phyloP scores from a whole-genome alignment of 345 rosid species.

The Salix dunnii region DNA sequence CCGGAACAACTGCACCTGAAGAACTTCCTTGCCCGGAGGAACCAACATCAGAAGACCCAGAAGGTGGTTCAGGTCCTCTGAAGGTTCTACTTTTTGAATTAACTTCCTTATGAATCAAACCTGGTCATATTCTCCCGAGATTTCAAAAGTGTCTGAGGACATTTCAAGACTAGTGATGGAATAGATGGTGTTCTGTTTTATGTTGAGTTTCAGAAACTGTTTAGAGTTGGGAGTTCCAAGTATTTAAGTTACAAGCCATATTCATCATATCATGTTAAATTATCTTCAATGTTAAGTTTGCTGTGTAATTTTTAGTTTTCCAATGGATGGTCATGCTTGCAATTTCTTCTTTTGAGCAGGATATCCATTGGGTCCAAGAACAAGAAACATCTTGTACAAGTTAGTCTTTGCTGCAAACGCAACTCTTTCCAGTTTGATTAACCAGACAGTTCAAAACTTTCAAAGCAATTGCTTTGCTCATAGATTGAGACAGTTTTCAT shows the following conservation, averaged over 20 bases:
- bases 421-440: background rate
- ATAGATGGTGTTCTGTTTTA: background rate
- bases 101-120: too few relatives aligned
- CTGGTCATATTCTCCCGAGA: background rate
- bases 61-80: conserved; percentile 46
- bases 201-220: background rate
- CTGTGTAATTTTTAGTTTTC: background rate
- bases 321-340: background rate
- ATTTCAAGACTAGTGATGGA: background rate
- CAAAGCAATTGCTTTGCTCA: background rate
- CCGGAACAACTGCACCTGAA: conserved; percentile 38
- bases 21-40: conserved; percentile 40
- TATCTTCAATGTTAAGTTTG: conserved; percentile 3
- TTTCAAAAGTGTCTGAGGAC: background rate
- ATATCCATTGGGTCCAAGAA: conserved; percentile 44
- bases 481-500: background rate
- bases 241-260: background rate
- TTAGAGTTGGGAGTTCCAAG: background rate
- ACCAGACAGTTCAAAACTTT: conserved; percentile 3
- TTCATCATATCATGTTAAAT: background rate
- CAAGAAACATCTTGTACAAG: conserved; percentile 22
- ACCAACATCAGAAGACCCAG: conserved; percentile 36
- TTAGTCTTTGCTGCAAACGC: conserved; percentile 20
- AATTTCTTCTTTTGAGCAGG: conserved; percentile 33
- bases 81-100: background rate